phyloP scores from a whole-genome alignment of 2,329 filamentous ascomycete genomes.

The Fusarium palustre region DNA sequence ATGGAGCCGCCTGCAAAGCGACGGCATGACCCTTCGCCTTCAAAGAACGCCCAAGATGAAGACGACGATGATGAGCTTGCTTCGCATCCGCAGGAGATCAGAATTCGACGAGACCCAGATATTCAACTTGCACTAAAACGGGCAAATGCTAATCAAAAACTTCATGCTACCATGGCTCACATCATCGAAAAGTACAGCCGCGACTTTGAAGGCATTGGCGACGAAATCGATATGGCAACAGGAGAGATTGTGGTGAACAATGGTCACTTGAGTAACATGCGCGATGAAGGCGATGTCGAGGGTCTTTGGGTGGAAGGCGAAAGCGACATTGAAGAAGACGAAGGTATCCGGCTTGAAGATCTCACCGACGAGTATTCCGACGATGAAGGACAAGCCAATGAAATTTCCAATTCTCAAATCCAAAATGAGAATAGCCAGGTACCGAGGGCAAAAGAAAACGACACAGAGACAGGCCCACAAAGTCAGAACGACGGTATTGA shows the following conservation, averaged over 20 bases:
- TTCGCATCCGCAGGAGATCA: conserved; percentile 61
- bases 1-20: conserved; percentile 73
- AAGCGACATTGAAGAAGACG: conserved; percentile 53
- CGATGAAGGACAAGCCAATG: conserved; percentile 20
- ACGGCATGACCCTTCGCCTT: conserved; percentile 61
- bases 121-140: conserved; percentile 70
- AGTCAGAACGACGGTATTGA: neutral
- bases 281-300: conserved; percentile 64
- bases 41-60: conserved; percentile 40
- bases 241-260: conserved; percentile 90
- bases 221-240: conserved; percentile 88
- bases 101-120: conserved; percentile 48
- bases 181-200: conserved; percentile 91
- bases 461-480: neutral
- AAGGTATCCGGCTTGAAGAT: conserved; percentile 52
- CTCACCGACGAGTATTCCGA: conserved; percentile 43
- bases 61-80: conserved; percentile 62
- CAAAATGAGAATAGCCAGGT: conserved; percentile 6
- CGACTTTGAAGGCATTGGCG: conserved; percentile 85
- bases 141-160: conserved; percentile 73
- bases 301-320: conserved; percentile 40
- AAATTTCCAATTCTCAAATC: conserved; percentile 20
- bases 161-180: conserved; percentile 86
- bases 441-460: neutral
- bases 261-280: conserved; percentile 79